Evolutionary conservation across 495 filamentous ascomycete genomes (phyloP).

Genomic region (Hyaloscypha hepaticicola): DNA sequence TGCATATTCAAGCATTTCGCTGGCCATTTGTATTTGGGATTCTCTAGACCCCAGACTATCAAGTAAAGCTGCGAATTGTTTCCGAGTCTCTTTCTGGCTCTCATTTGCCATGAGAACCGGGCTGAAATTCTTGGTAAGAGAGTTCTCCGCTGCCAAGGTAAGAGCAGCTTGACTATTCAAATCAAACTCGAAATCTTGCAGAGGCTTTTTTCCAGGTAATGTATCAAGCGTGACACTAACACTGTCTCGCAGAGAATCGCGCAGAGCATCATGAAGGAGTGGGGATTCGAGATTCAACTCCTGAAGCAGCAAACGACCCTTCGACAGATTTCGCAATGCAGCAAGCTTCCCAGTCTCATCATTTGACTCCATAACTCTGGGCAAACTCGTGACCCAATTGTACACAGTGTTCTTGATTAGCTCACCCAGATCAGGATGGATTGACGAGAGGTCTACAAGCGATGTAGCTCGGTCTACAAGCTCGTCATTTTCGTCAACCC

Average conservation of each 20-base stretch:
- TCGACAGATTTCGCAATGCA: slow-evolving; percentile 70
- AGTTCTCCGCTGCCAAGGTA: slow-evolving; percentile 29
- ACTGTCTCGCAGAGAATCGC: slow-evolving; percentile 61
- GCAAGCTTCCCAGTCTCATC: slow-evolving; percentile 75
- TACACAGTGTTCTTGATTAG: slow-evolving; percentile 71
- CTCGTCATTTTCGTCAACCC: slow-evolving; percentile 46
- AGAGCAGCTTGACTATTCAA: slow-evolving; percentile 27
- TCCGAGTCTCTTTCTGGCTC: slow-evolving; percentile 63
- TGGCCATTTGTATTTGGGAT: slow-evolving; percentile 48
- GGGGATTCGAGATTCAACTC: slow-evolving; percentile 65
- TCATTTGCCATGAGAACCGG: slow-evolving; percentile 63
- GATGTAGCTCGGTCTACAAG: slow-evolving; percentile 37
- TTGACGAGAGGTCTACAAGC: slow-evolving; percentile 60
- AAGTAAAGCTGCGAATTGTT: slow-evolving; percentile 47
- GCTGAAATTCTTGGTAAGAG: slow-evolving; percentile 46
- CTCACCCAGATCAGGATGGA: slow-evolving; percentile 63
- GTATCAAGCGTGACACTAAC: slow-evolving; percentile 45
- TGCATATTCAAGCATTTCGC: slow-evolving; percentile 58
- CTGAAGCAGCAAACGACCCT: slow-evolving; percentile 66
- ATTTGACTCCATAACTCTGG: slow-evolving; percentile 78
- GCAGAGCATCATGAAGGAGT: slow-evolving; percentile 66
- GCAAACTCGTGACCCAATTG: slow-evolving; percentile 76
- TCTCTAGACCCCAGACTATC: slow-evolving; percentile 43
- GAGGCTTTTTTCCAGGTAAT: slow-evolving; percentile 26
- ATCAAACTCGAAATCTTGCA: slow-evolving; percentile 27